These are phyloP conservation scores for Microbotryomycetes sp. DNA, from an alignment of 1,284 basidiomycete genomes.

Conservation along the genomic window DNA sequence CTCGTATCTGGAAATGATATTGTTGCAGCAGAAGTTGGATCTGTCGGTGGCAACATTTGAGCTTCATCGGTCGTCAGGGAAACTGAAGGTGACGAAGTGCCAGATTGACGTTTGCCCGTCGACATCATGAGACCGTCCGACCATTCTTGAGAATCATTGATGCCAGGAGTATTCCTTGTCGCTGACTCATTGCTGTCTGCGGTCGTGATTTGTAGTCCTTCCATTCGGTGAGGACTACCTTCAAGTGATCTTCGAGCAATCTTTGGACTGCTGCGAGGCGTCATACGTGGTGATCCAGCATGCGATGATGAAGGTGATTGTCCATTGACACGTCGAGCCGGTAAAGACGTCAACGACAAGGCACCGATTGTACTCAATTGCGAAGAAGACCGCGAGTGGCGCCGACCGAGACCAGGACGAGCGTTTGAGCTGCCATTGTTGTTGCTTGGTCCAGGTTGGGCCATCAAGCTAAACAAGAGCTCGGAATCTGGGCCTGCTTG, in stretches of 20 bases:
- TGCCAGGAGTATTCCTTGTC: not conserved
- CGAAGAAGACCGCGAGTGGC: slow-evolving; percentile 27
- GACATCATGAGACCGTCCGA: not conserved
- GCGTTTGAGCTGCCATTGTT: not conserved
- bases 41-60: not conserved
- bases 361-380: slow-evolving; percentile 18
- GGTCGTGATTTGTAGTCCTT: not conserved
- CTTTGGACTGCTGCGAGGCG: not conserved
- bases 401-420: slow-evolving; percentile 1
- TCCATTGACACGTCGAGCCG: not conserved
- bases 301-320: not conserved
- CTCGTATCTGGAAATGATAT: slow-evolving; percentile 10
- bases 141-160: not conserved
- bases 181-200: not conserved
- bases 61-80: not conserved
- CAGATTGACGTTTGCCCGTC: not conserved
- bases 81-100: not conserved
- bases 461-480: too few species aligned
- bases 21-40: slow-evolving; percentile 5
- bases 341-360: slow-evolving; percentile 3
- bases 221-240: not conserved
- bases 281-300: not conserved
- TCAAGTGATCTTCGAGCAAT: not conserved
- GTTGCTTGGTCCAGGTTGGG: too few species aligned
- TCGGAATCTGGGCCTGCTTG: too few species aligned